phyloP scores from a whole-genome alignment of 2,329 filamentous ascomycete genomes.

The Thielaviopsis musarum region DNA sequence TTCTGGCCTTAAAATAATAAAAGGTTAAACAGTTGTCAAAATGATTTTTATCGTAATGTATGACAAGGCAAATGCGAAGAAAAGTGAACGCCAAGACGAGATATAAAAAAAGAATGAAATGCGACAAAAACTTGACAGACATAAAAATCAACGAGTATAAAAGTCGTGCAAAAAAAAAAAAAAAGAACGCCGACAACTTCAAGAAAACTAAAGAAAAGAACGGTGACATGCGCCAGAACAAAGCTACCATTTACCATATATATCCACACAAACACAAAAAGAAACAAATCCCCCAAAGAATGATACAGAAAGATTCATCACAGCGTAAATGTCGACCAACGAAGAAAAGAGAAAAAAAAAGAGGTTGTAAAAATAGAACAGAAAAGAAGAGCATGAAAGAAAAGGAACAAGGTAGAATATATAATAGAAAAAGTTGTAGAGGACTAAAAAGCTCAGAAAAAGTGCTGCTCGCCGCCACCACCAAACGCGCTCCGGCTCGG shows the following conservation, averaged over 20 bases:
- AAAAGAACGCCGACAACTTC: no score
- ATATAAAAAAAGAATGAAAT: background rate
- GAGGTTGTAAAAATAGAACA: background rate
- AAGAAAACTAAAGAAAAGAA: no score
- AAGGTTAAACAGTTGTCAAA: no score
- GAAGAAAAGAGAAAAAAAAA: background rate
- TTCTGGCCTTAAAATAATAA: no score
- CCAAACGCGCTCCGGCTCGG: constrained; percentile 31
- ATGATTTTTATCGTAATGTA: no score
- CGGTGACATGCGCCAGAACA: no score
- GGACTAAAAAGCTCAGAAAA: background rate
- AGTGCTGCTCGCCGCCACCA: background rate
- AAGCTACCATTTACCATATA: no score
- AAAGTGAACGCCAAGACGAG: background rate
- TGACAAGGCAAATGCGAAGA: no score
- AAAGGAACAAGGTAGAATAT: background rate
- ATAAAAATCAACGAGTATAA: no score
- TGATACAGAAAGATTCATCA: background rate
- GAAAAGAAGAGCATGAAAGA: background rate
- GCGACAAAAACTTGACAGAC: background rate
- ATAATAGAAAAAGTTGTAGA: background rate
- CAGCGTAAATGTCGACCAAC: background rate
- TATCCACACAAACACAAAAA: background rate
- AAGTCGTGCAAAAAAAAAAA: no score
- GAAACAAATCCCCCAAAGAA: background rate